Base-by-base conservation (phyloP, 768 basidiomycete species). In the Amanita pseudoporphyria region DNA sequence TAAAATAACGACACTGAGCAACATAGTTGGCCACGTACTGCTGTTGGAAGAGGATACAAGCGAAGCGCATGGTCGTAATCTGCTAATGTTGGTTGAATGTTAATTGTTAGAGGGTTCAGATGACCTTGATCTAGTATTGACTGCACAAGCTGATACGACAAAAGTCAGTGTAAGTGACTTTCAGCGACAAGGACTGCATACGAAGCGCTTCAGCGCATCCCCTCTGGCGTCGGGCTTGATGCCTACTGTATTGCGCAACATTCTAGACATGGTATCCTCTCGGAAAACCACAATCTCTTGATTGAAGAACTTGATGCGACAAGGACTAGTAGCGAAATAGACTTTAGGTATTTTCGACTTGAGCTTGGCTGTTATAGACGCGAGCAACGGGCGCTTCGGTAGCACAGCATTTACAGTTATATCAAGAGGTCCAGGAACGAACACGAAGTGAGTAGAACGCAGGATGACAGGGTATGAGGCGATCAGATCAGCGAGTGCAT, bases 221-320 rank as follows among this genome's bases (percentile, higher is more conserved):
- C 82, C 84, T 41, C 76, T 71, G 19, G 82, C 79, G 40, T 86
- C 78, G 2, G 84, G 82, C 61, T 96, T 96, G 31, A 95, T 82
- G 9, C 88, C 84, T 5, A 97, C 82, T 18, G 90, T 76, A 63
- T 97, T 96, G 57, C 96, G 71, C 54, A 98, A 67, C 90, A 98
- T 93, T 56, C 84, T 76, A 1, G 89, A 78, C 92, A 99, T 97
- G 43, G 84, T 64, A 62, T 98, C 92, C 57, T 98, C 91, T 36
- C 96, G 73, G 60, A 87, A 96, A 21, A 99, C 68, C 38, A 97
- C 93, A 47, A 99, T 82, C 67, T 99, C 96, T 62, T 97, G 94
- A 24, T 88, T 81, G 62, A 94, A 94, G 61, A 96, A 97, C 58
- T 89, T 88, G 58, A 98, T 79, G 16, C 96, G 81, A 66, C 92